Base-by-base conservation (phyloP, 2,329 filamentous ascomycete genomes). In the Paradendryphiella salina region DNA sequence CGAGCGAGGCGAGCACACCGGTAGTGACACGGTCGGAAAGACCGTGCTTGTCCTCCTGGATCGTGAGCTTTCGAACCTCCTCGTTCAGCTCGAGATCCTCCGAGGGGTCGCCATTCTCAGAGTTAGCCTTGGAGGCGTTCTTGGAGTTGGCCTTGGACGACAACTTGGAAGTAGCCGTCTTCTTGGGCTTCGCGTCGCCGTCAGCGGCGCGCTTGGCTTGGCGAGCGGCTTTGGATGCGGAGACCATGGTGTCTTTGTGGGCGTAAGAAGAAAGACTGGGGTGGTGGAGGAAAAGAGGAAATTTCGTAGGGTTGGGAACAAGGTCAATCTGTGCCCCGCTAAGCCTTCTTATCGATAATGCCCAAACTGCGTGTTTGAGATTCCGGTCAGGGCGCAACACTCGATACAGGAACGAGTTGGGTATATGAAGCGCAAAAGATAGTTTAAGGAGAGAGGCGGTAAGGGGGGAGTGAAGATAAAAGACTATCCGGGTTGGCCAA, bases 1-100 rank as follows among this genome's bases (percentile, higher is more conserved):
- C 77, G 59, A 93, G 85, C 36, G 94, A 99, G 31, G 92, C 82
- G 57, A 99, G 81, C 49, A 99, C 94, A 84, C 94, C 94, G 54
- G 94, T 99, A 55, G 95, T 99, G 75, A 99, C 94, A 76, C 94
- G 89, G 77, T 99, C 94, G 11, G 94, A 97, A 61, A 99, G 82
- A 70, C 94, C 94, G 73, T 96, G 85, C 79, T 96, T 89, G 79
- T 99, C 94, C 83, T 96, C 88, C 80, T 99, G 95, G 46, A 92
- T 82, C 36, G 89, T 86, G 63, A 99, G 83, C 73, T 91, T 91
- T 80, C 91, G 88, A 60, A 96, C 86, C 80, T 93, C 90, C 64
- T 86, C 84, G 65, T 80, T 82, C 53, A 85, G 81, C 32, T 71
- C 70, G 48, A 87, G 87, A 59, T 87, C 83, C 65, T 83, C 82